These are phyloP conservation scores for Leishmania major DNA, from an alignment of 208 protist genomes.

Conservation along the genomic window DNA sequence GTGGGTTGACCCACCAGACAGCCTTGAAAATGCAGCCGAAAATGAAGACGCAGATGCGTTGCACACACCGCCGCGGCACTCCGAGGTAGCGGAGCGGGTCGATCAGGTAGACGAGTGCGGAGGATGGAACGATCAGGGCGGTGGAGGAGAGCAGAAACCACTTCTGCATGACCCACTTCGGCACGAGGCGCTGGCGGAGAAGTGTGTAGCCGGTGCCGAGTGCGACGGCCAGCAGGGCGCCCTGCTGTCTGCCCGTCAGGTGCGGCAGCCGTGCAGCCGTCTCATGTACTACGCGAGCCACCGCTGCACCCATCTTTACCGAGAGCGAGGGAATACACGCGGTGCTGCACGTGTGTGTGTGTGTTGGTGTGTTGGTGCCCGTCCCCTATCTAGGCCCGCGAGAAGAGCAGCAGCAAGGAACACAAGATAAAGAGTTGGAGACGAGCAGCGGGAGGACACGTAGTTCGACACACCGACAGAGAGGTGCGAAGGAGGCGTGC, in stretches of 20 bases:
- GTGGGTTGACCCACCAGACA: conserved; percentile 44
- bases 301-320: not conserved
- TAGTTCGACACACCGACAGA: not conserved
- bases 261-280: conserved; percentile 5
- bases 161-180: conserved; percentile 39
- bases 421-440: not conserved
- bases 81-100: conserved; percentile 37
- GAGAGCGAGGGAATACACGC: not conserved
- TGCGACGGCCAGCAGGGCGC: conserved; percentile 29
- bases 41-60: conserved; percentile 43
- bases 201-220: conserved; percentile 37
- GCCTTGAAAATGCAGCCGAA: conserved; percentile 30
- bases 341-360: not conserved
- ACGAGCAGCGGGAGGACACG: not conserved
- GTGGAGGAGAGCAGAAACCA: conserved; percentile 50
- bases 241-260: not conserved
- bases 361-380: not conserved
- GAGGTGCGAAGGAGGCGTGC: not conserved
- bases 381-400: not conserved
- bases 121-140: conserved; percentile 33
- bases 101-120: conserved; percentile 35
- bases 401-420: not conserved
- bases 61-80: conserved; percentile 20
- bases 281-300: conserved; percentile 1
- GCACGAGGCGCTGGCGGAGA: conserved; percentile 35